Conservation (phyloP, 2,329 filamentous ascomycete genomes). For the Pestalotiopsis sp. region DNA sequence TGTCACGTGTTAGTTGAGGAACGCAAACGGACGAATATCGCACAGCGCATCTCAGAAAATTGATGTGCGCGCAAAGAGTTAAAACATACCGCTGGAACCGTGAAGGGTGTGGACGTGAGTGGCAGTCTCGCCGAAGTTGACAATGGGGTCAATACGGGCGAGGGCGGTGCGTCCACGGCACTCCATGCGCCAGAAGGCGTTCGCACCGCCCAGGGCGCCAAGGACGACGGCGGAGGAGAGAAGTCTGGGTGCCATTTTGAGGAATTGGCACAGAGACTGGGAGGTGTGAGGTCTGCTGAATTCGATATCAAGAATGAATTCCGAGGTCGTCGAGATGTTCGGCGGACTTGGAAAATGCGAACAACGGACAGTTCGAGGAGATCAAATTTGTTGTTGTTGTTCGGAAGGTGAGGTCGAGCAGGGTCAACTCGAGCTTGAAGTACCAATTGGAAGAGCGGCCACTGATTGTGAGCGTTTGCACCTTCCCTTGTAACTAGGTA, state of each 20-base stretch:
- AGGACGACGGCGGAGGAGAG: background rate
- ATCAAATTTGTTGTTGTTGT: background rate
- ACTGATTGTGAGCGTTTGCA: background rate
- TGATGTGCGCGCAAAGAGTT: constrained; percentile 9
- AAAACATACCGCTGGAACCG: constrained; percentile 72
- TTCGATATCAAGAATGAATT: background rate
- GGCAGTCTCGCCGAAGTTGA: constrained; percentile 62
- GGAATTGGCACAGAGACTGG: background rate
- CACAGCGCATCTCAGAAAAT: background rate
- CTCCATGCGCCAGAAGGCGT: constrained; percentile 89
- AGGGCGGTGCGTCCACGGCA: constrained; percentile 73
- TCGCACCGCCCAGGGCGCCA: constrained; percentile 29
- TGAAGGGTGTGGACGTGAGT: constrained; percentile 76
- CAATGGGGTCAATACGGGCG: constrained; percentile 77
- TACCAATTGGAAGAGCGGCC: background rate
- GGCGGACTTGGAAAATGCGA: background rate
- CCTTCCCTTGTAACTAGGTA: background rate
- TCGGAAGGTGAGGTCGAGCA: background rate
- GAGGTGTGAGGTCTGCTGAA: background rate
- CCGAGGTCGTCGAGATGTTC: background rate
- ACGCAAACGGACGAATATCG: constrained; percentile 1
- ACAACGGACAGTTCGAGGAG: background rate
- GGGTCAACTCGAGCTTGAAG: background rate
- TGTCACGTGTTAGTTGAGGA: constrained; percentile 38
- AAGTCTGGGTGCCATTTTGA: constrained; percentile 9